A percentile compares a stretch with the other conserved stretches of the same genome.
Conservation (phyloP, 2,329 filamentous ascomycete species). For the Talaromyces sp. region DNA sequence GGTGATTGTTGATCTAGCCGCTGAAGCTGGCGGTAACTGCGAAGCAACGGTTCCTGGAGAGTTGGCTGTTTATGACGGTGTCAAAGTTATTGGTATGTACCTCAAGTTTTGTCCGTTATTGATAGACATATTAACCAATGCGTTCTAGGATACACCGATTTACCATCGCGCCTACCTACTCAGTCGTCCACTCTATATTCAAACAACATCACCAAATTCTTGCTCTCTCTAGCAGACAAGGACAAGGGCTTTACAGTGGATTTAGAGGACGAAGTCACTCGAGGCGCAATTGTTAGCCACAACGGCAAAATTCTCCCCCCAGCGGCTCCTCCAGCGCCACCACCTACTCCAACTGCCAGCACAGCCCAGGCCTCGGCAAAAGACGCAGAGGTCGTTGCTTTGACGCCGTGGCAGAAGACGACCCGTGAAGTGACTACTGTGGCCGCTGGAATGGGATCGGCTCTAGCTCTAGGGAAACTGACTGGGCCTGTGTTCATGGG, state of each 20-base stretch:
- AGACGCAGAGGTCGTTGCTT: slow-evolving; percentile 56
- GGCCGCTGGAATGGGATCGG: slow-evolving; percentile 71
- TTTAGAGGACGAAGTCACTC: slow-evolving; percentile 76
- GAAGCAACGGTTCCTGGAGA: slow-evolving; percentile 73
- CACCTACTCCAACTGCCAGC: slow-evolving; percentile 47
- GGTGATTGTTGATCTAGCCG: slow-evolving; percentile 80
- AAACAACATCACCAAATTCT: slow-evolving; percentile 87
- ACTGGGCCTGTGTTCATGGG: slow-evolving; percentile 82
- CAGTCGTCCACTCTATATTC: slow-evolving; percentile 88
- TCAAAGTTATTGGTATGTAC: slow-evolving; percentile 71
- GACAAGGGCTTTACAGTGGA: slow-evolving; percentile 77
- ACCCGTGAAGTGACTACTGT: slow-evolving; percentile 69
- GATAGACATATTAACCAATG: background rate
- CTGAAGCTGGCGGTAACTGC: slow-evolving; percentile 84
- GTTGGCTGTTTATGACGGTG: slow-evolving; percentile 65
- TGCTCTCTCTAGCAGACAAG: slow-evolving; percentile 74
- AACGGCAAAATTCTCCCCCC: slow-evolving; percentile 72
- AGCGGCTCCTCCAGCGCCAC: slow-evolving; percentile 63
- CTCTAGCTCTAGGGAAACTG: slow-evolving; percentile 70
- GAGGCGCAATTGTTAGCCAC: slow-evolving; percentile 76
- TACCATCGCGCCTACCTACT: slow-evolving; percentile 79
- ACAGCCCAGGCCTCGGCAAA: slow-evolving; percentile 42
- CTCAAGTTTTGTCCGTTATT: background rate
- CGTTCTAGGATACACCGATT: slow-evolving; percentile 69
- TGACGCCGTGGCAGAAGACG: slow-evolving; percentile 79